Evolutionary conservation across 805 yeast genomes (phyloP).

Genomic region (Candida chauliodis): DNA sequence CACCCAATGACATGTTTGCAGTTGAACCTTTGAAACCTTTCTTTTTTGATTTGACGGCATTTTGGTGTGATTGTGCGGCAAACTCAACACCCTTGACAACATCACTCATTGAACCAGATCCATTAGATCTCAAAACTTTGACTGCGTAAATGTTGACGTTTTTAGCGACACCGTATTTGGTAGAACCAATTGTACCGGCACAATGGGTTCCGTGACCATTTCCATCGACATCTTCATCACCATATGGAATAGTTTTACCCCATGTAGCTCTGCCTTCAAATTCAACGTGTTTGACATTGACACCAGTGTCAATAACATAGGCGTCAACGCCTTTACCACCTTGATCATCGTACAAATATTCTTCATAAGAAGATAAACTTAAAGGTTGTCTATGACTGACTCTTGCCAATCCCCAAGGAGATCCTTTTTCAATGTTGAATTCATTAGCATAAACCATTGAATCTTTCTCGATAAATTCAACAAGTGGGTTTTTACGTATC

Average conservation of each 20-base stretch:
- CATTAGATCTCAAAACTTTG: constrained; percentile 77
- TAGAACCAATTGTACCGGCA: constrained; percentile 91
- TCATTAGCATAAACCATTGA: constrained; percentile 64
- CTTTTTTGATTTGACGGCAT: constrained; percentile 46
- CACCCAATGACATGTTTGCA: constrained; percentile 93
- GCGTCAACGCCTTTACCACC: constrained; percentile 85
- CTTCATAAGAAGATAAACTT: constrained; percentile 65
- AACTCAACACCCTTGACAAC: constrained; percentile 82
- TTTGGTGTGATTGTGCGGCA: constrained; percentile 71
- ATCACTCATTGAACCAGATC: constrained; percentile 80
- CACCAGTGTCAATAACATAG: constrained; percentile 88
- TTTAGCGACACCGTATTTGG: constrained; percentile 80
- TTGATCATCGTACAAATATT: constrained; percentile 65
- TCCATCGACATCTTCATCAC: constrained; percentile 71
- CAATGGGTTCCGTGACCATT: constrained; percentile 96
- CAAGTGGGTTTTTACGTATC: constrained; percentile 61
- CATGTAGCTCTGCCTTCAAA: constrained; percentile 81
- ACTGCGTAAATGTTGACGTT: constrained; percentile 76
- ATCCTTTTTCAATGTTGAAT: constrained; percentile 69
- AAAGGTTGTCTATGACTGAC: constrained; percentile 76
- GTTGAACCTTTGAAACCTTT: constrained; percentile 80
- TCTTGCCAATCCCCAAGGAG: constrained; percentile 95
- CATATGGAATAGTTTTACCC: constrained; percentile 79
- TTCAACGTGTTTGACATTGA: constrained; percentile 69
- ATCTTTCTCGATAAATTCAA: constrained; percentile 72